Conservation (phyloP, 2,329 filamentous ascomycete genomes). For the Blastomyces parvus region DNA sequence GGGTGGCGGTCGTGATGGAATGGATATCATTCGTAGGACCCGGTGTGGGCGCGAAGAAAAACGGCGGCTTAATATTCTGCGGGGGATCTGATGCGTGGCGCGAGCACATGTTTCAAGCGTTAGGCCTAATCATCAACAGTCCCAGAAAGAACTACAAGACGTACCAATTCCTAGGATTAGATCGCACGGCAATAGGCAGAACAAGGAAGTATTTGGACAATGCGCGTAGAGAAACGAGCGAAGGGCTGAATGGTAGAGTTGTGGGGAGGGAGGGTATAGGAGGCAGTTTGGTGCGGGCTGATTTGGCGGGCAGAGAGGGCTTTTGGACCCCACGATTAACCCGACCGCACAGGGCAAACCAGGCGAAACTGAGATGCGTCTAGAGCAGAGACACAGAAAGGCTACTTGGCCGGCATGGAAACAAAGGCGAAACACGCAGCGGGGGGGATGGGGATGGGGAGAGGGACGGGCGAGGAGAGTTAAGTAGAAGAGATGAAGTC, state of each 20-base stretch:
- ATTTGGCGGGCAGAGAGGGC: neutral
- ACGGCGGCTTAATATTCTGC: neutral
- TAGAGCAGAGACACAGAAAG: neutral
- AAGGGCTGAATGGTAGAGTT: neutral
- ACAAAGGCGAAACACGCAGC: neutral
- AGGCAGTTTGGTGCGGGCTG: neutral
- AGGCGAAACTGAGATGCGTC: neutral
- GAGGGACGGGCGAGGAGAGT: neutral
- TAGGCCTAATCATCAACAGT: neutral
- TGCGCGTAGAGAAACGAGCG: neutral
- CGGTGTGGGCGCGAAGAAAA: neutral
- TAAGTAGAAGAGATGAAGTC: neutral
- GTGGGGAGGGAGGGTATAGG: neutral
- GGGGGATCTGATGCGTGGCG: neutral
- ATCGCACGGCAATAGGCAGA: neutral
- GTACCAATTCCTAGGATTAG: neutral
- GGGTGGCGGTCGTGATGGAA: neutral
- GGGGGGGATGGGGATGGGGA: neutral
- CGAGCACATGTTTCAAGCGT: neutral
- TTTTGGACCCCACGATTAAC: neutral
- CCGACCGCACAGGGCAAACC: neutral
- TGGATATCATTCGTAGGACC: slow-evolving; percentile 1
- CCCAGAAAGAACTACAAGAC: neutral
- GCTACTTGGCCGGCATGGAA: neutral
- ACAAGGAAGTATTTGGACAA: neutral